A percentile compares a stretch with the other conserved stretches of the same genome.
phyloP scores from a whole-genome alignment of 179 eudicot species.

The Camellia oleifera region DNA sequence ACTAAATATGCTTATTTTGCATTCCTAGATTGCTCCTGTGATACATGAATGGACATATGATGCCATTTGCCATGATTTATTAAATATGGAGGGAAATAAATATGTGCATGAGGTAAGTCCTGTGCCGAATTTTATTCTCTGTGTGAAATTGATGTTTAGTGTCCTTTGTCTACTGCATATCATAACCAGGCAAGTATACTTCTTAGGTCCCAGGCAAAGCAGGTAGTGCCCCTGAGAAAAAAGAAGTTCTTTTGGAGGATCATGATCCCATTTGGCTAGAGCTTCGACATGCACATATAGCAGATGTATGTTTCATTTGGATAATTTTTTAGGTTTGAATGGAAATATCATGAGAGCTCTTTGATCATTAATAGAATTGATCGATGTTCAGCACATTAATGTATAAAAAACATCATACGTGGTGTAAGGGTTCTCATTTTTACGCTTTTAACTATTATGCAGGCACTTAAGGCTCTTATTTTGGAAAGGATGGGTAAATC shows the following conservation, averaged over 20 bases:
- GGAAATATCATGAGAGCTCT: not conserved
- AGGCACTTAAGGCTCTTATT: no score
- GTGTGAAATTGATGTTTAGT: not conserved
- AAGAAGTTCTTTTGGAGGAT: conserved; percentile 92
- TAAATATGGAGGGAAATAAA: conserved; percentile 86
- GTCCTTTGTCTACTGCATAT: conserved; percentile 12
- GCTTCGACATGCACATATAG: conserved; percentile 94
- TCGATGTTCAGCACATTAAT: no score
- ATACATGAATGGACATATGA: conserved; percentile 99
- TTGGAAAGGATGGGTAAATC: no score
- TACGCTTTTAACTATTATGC: no score
- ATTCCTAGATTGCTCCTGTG: conserved; percentile 81
- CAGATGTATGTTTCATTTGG: conserved; percentile 67
- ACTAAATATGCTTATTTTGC: conserved; percentile 16
- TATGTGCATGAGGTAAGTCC: conserved; percentile 77
- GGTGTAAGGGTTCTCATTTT: no score
- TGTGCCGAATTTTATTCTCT: not conserved
- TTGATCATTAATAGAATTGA: conserved; percentile 18
- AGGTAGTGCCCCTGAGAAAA: conserved; percentile 78
- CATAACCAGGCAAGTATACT: conserved; percentile 18
- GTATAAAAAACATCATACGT: no score
- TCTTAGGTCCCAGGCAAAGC: conserved; percentile 74
- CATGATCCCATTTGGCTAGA: conserved; percentile 97
- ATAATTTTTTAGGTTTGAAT: conserved; percentile 1
- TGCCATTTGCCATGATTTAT: conserved; percentile 94